These are phyloP conservation scores for Sungouiozyma intestinalis DNA, from an alignment of 805 yeast genomes.

Conservation along the genomic window DNA sequence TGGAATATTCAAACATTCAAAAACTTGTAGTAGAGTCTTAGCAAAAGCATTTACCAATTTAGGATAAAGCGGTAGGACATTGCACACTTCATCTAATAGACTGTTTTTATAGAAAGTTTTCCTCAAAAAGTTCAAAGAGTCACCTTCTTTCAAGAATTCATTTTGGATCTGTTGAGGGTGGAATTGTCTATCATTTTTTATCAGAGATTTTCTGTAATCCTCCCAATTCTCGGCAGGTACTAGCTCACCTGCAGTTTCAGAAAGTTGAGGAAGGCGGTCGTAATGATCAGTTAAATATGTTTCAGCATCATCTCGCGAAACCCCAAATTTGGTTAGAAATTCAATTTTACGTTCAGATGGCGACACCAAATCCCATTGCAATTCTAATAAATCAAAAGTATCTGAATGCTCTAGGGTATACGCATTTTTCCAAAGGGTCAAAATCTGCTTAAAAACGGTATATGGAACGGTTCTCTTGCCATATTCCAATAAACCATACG, in stretches of 20 bases:
- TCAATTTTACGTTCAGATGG: slow-evolving; percentile 18
- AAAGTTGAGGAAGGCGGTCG: slow-evolving; percentile 25
- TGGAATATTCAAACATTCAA: slow-evolving; percentile 26
- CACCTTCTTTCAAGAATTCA: neutral
- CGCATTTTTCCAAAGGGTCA: slow-evolving; percentile 35
- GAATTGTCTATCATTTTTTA: neutral
- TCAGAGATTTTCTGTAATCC: neutral
- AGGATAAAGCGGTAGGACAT: slow-evolving; percentile 36
- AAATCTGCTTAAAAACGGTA: slow-evolving; percentile 36
- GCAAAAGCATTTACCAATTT: slow-evolving; percentile 30
- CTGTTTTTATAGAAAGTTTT: slow-evolving; percentile 26
- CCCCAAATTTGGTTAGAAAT: slow-evolving; percentile 20
- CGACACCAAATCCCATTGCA: slow-evolving; percentile 24
- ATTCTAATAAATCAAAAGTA: slow-evolving; percentile 13
- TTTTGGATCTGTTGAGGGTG: slow-evolving; percentile 4
- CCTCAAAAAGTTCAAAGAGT: slow-evolving; percentile 29
- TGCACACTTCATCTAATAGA: slow-evolving; percentile 34
- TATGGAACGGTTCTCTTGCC: slow-evolving; percentile 26
- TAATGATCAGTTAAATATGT: slow-evolving; percentile 23
- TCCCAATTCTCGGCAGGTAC: neutral
- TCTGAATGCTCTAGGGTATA: slow-evolving; percentile 26
- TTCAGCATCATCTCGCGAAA: slow-evolving; percentile 24
- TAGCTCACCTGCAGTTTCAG: slow-evolving; percentile 2
- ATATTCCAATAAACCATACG: slow-evolving; percentile 17
- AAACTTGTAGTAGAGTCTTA: slow-evolving; percentile 31